Evolutionary conservation across 1,284 basidiomycete species (phyloP).

Genomic region (Ustilago hordei): DNA sequence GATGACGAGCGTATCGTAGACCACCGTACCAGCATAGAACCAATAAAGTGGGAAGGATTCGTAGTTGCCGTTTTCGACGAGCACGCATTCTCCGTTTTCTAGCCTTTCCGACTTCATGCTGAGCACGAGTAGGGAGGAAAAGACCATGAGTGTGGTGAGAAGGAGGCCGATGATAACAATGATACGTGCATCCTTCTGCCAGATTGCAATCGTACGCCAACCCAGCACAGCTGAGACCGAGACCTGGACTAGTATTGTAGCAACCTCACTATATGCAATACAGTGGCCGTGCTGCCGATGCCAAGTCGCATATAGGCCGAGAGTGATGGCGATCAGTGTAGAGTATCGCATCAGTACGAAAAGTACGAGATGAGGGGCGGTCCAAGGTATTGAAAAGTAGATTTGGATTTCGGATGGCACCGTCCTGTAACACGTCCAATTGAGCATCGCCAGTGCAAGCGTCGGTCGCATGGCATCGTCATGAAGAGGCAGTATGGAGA

Average conservation of each 20-base stretch:
- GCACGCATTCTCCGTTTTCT: conserved; percentile 38
- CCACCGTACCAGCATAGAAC: conserved; percentile 54
- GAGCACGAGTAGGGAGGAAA: conserved; percentile 49
- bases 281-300: conserved; percentile 25
- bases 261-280: conserved; percentile 37
- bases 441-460: neutral
- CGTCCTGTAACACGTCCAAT: conserved; percentile 13
- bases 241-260: conserved; percentile 52
- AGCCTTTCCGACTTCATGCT: conserved; percentile 34
- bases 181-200: conserved; percentile 53
- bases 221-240: conserved; percentile 48
- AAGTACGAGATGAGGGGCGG: conserved; percentile 46
- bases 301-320: conserved; percentile 49
- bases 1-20: conserved; percentile 50
- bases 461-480: neutral
- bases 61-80: conserved; percentile 23
- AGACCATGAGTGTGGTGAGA: conserved; percentile 38
- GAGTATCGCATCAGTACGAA: conserved; percentile 56
- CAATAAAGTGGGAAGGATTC: conserved; percentile 45
- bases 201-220: conserved; percentile 62
- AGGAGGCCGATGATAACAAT: conserved; percentile 42
- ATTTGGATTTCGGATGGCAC: conserved; percentile 31
- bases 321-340: conserved; percentile 38
- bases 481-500: neutral
- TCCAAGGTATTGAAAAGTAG: conserved; percentile 26